Percentiles rank a stretch among this genome's conserved stretches.
phyloP scores from a whole-genome alignment of 2,329 filamentous ascomycete genomes.

The Talaromyces sp. region DNA sequence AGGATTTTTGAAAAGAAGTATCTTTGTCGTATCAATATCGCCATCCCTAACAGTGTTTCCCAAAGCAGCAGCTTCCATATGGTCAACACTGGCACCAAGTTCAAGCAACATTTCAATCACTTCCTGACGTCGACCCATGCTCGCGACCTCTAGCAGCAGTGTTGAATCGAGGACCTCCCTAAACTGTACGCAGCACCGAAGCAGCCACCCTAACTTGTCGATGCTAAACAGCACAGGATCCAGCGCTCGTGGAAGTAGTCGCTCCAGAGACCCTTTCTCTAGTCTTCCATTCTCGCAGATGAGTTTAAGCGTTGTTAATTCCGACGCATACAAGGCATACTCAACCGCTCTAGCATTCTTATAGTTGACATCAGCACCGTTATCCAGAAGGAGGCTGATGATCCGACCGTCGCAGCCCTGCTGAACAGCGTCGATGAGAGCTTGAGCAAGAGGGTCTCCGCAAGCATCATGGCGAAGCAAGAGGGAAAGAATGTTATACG shows the following conservation, averaged over 20 bases:
- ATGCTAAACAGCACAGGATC: not conserved
- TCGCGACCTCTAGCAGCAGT: not conserved
- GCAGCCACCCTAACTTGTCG: not conserved
- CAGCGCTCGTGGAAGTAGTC: not conserved
- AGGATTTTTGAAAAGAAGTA: not conserved
- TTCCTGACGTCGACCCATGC: not conserved
- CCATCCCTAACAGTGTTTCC: not conserved
- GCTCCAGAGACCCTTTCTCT: not conserved
- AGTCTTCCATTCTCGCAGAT: not conserved
- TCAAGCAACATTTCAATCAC: not conserved
- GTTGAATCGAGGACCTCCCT: not conserved
- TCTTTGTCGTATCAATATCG: not conserved
- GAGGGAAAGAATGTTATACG: not conserved
- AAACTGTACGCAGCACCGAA: not conserved
- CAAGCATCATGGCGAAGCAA: not conserved
- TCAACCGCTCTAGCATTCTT: not conserved
- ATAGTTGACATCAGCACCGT: not conserved
- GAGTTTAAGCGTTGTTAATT: not conserved
- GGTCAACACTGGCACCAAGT: not conserved
- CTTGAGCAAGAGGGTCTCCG: not conserved
- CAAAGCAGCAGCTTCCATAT: not conserved
- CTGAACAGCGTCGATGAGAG: not conserved
- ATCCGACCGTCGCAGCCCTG: not conserved
- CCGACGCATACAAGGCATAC: not conserved
- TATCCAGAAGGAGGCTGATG: not conserved